Evolutionary conservation across 1,284 basidiomycete genomes (phyloP).

Genomic region (Microbotryum saponariae): DNA sequence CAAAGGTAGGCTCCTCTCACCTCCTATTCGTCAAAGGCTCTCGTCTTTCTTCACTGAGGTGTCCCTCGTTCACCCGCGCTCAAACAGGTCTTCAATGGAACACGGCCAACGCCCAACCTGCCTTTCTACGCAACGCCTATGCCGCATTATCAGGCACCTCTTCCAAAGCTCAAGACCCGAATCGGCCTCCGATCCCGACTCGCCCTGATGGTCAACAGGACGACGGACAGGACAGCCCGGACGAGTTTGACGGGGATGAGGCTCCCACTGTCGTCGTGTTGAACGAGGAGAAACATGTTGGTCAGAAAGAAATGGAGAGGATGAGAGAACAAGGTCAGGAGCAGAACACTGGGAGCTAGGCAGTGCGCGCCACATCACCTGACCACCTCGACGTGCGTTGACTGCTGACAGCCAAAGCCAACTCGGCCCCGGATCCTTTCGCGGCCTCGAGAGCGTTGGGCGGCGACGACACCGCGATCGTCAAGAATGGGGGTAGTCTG

Average conservation of each 20-base stretch:
- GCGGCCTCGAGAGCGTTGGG: slow-evolving; percentile 1
- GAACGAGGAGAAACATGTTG: slow-evolving; percentile 28
- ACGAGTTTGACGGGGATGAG: slow-evolving; percentile 30
- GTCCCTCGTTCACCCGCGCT: too few species aligned
- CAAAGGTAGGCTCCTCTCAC: background rate
- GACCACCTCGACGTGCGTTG: too few species aligned
- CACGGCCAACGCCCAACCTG: slow-evolving; percentile 14
- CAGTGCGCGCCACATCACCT: too few species aligned
- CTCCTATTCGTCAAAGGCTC: too few species aligned
- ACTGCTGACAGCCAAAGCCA: slow-evolving; percentile 8
- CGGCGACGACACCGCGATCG: background rate
- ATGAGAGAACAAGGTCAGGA: slow-evolving; percentile 20
- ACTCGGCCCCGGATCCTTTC: slow-evolving; percentile 5
- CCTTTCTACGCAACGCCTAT: slow-evolving; percentile 22
- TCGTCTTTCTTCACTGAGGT: too few species aligned
- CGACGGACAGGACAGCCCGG: slow-evolving; percentile 11
- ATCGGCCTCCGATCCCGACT: slow-evolving; percentile 17
- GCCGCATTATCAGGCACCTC: slow-evolving; percentile 14
- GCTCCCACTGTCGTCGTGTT: slow-evolving; percentile 28
- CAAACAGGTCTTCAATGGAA: slow-evolving; percentile 5
- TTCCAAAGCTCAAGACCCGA: background rate
- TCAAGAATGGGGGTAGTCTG: slow-evolving; percentile 10
- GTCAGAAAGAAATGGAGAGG: slow-evolving; percentile 18
- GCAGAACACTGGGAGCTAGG: too few species aligned
- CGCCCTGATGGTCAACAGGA: slow-evolving; percentile 14